Evolutionary conservation across 1,284 basidiomycete species (phyloP).

Genomic region (Apiotrichum mycotoxinovorans): DNA sequence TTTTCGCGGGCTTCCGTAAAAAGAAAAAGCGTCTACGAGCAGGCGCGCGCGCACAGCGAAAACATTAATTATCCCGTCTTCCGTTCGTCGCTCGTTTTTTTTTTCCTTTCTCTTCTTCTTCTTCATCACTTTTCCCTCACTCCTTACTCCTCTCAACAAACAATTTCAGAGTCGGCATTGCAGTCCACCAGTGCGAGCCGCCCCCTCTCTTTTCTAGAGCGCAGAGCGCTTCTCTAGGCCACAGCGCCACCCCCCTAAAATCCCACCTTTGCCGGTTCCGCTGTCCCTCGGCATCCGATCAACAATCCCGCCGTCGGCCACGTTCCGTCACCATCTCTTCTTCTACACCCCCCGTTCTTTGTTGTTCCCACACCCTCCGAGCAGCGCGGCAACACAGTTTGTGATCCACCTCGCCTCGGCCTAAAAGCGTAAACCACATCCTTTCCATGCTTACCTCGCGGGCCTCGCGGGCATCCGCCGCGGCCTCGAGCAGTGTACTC

Average conservation of each 20-base stretch:
- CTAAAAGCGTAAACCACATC: not conserved
- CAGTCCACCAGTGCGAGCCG: not conserved
- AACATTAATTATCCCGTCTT: too few species aligned
- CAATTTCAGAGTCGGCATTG: not conserved
- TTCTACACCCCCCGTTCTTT: not conserved
- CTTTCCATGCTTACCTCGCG: constrained; percentile 11
- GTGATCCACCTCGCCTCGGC: not conserved
- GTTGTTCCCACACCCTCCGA: not conserved
- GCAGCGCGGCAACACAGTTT: not conserved
- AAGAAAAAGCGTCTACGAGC: too few species aligned
- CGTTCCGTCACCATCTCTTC: not conserved
- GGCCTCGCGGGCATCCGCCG: constrained; percentile 8
- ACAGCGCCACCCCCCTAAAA: too few species aligned
- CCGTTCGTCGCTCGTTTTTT: not conserved
- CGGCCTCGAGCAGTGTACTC: not conserved
- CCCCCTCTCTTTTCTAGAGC: not conserved
- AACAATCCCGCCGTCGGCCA: too few species aligned
- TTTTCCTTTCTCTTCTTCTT: not conserved
- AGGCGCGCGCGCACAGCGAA: too few species aligned
- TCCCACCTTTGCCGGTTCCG: too few species aligned
- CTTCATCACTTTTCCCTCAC: not conserved
- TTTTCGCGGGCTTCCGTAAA: too few species aligned
- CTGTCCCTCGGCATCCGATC: too few species aligned
- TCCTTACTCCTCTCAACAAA: not conserved
- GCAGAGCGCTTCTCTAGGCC: not conserved